Conservation (phyloP, 164 flowering plant genomes). For the Vitis riparia region DNA sequence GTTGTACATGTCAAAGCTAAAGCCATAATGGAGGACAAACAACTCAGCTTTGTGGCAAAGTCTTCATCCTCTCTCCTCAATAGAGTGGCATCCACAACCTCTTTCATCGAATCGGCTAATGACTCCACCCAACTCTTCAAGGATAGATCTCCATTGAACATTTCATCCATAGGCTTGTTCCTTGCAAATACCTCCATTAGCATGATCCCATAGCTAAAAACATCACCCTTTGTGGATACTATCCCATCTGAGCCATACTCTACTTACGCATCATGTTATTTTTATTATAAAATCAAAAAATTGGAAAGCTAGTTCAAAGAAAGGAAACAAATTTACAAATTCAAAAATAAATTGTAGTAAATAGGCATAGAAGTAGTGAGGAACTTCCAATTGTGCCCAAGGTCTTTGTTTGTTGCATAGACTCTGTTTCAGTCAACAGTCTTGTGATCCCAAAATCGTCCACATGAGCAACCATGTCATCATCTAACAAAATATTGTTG, state of each 20-base stretch:
- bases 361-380: not conserved
- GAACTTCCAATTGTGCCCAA: no score
- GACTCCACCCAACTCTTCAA: constrained; percentile 1
- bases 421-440: no score
- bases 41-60: no score
- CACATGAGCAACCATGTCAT: no score
- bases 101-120: not conserved
- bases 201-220: not conserved
- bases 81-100: no score
- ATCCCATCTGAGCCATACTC: not conserved
- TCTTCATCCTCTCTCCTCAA: no score
- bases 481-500: no score
- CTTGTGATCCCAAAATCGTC: no score
- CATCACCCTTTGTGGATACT: constrained; percentile 2
- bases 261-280: not conserved
- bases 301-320: not conserved
- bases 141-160: not conserved
- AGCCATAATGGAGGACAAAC: no score
- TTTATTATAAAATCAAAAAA: not conserved
- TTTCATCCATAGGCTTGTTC: no score
- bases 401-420: no score
- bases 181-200: not conserved
- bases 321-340: not conserved
- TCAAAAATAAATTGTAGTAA: not conserved
- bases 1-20: no score